Conservation (phyloP, 768 basidiomycete species). For the Mycena haematopus region DNA sequence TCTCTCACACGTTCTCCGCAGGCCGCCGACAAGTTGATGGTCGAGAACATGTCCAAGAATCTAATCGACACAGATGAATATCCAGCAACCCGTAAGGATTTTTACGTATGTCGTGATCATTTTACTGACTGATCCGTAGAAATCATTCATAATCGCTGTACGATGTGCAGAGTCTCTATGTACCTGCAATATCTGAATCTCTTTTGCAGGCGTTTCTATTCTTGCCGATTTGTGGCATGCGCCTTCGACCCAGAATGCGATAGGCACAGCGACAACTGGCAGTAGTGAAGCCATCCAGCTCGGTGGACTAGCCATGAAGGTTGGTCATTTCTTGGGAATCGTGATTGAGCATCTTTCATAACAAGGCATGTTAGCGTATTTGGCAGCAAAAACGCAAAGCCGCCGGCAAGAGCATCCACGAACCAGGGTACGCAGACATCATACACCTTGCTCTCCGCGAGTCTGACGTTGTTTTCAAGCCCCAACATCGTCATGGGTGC, state of each 20-base stretch:
- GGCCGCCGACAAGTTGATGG: constrained; percentile 57
- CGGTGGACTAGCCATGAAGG: constrained; percentile 78
- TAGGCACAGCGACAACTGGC: constrained; percentile 77
- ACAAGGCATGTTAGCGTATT: constrained; percentile 40
- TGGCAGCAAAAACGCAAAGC: constrained; percentile 75
- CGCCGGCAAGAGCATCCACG: constrained; percentile 73
- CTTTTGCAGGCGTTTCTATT: constrained; percentile 50
- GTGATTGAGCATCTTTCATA: not conserved
- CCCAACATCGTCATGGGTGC: constrained; percentile 73
- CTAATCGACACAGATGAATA: constrained; percentile 71
- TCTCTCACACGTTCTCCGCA: constrained; percentile 19
- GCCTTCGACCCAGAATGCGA: constrained; percentile 62
- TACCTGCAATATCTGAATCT: not conserved
- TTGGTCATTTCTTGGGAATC: not conserved
- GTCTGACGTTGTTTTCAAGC: constrained; percentile 35
- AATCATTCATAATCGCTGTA: constrained; percentile 60
- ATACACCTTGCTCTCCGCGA: not conserved
- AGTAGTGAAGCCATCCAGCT: constrained; percentile 77
- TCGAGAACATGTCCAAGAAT: constrained; percentile 72
- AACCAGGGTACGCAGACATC: constrained; percentile 63
- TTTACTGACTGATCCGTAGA: constrained; percentile 37
- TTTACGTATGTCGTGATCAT: not conserved
- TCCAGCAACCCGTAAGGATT: constrained; percentile 59
- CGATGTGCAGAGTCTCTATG: constrained; percentile 15
- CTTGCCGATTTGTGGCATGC: constrained; percentile 74